These are phyloP conservation scores for Ricinus communis DNA, from an alignment of 345 rosid genomes.

Conservation along the genomic window DNA sequence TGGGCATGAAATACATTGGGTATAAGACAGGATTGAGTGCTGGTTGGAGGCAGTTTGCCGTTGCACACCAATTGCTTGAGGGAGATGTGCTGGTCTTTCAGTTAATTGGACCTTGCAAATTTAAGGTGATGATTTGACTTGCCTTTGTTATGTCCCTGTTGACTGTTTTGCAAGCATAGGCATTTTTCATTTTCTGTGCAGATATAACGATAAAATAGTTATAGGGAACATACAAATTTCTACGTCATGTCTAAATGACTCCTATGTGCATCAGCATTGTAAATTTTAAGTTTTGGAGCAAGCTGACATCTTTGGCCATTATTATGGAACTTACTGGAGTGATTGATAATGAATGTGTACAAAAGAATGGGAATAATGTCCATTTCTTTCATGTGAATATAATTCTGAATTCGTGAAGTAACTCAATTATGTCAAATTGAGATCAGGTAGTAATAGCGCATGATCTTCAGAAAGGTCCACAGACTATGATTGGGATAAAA, in stretches of 20 bases:
- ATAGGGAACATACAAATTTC: background rate
- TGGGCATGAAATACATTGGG: conserved; percentile 54
- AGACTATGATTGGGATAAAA: background rate
- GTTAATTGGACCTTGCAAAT: conserved; percentile 50
- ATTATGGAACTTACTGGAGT: background rate
- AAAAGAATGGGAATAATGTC: too few relatives aligned
- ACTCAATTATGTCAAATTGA: background rate
- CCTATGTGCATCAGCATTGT: background rate
- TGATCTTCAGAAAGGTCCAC: background rate
- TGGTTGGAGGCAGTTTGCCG: conserved; percentile 84
- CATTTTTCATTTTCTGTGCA: too few relatives aligned
- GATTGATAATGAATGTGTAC: too few relatives aligned
- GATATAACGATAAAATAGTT: too few relatives aligned
- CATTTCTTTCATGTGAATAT: background rate
- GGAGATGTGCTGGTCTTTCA: conserved; percentile 87
- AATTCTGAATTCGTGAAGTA: background rate
- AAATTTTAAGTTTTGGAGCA: background rate
- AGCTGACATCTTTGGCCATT: conserved; percentile 1
- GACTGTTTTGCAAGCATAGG: background rate
- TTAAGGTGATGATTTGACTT: conserved; percentile 54
- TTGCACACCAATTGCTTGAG: conserved; percentile 63
- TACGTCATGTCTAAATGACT: background rate
- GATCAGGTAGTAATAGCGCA: background rate
- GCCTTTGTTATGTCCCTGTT: conserved; percentile 4
- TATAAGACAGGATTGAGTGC: conserved; percentile 83